Conservation (phyloP, 768 basidiomycete genomes). For the Lyophyllum shimeji region DNA sequence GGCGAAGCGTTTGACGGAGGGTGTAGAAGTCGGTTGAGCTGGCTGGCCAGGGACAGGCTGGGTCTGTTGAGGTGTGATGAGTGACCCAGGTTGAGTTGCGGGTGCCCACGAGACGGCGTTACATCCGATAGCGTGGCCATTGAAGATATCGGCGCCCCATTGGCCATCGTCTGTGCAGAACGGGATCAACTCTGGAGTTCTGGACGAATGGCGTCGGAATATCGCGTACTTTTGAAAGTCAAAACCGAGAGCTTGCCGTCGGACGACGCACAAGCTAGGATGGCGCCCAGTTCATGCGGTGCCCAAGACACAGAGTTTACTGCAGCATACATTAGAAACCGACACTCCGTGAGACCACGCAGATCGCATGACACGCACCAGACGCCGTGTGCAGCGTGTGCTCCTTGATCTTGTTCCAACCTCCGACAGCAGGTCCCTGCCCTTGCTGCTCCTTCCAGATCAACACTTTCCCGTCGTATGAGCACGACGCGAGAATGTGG, state of each 20-base stretch:
- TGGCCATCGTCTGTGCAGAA: constrained; percentile 85
- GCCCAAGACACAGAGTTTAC: constrained; percentile 99
- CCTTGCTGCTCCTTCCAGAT: constrained; percentile 93
- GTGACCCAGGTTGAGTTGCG: constrained; percentile 80
- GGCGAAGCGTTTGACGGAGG: constrained; percentile 88
- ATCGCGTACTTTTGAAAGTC: constrained; percentile 84
- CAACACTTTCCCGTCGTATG: constrained; percentile 96
- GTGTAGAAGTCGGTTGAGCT: constrained; percentile 33
- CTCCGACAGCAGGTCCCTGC: constrained; percentile 52
- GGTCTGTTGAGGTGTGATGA: constrained; percentile 67
- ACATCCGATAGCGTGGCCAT: constrained; percentile 93
- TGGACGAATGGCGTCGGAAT: neutral
- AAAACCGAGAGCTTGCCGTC: constrained; percentile 97
- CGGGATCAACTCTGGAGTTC: neutral
- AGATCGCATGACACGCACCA: constrained; percentile 48
- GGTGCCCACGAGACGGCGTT: constrained; percentile 99
- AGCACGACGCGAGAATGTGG: constrained; percentile 95
- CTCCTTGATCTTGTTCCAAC: constrained; percentile 95
- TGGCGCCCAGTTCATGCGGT: constrained; percentile 96
- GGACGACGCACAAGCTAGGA: constrained; percentile 94
- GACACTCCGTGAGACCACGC: neutral
- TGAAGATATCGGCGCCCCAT: constrained; percentile 93
- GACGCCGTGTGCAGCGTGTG: constrained; percentile 93
- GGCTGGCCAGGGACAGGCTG: constrained; percentile 48
- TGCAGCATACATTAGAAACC: constrained; percentile 26